These are phyloP conservation scores for Gymnopus androsaceus DNA, from an alignment of 1,284 basidiomycete genomes.

Conservation along the genomic window DNA sequence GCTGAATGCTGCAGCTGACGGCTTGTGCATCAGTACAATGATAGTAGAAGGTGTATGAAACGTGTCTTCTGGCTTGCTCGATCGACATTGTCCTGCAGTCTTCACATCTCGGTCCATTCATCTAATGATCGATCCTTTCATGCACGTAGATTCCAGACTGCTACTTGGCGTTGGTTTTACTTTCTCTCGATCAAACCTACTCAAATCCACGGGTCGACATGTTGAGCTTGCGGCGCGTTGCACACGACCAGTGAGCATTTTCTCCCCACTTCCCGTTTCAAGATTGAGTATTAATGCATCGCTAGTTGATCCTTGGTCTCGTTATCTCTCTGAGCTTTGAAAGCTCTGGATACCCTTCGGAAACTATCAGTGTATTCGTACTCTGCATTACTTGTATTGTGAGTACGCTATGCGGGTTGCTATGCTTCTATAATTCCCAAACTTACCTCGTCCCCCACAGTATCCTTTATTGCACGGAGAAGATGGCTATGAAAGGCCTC, in stretches of 20 bases:
- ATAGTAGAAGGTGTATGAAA: too few relatives aligned
- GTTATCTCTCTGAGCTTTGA: not conserved
- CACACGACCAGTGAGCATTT: not conserved
- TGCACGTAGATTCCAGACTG: not conserved
- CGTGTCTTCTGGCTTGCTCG: too few relatives aligned
- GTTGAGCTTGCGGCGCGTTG: not conserved
- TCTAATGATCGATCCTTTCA: not conserved
- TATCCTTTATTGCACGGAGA: not conserved
- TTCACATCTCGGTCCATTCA: too few relatives aligned
- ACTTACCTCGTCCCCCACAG: not conserved
- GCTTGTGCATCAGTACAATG: too few relatives aligned
- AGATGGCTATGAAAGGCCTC: conserved; percentile 5
- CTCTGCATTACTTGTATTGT: conserved; percentile 1
- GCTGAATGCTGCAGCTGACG: too few relatives aligned
- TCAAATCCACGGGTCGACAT: not conserved
- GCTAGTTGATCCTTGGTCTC: not conserved
- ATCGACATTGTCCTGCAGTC: too few relatives aligned
- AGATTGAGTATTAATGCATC: not conserved
- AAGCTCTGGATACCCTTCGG: not conserved
- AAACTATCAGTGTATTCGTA: not conserved
- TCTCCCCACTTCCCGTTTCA: not conserved
- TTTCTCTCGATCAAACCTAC: too few relatives aligned
- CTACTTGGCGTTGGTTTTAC: too few relatives aligned
- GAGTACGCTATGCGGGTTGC: not conserved
- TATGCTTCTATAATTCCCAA: not conserved